A percentile compares a stretch with the other conserved stretches of the same genome.
Conservation (phyloP, 805 yeast species). For the Priceomyces melissophilus region DNA sequence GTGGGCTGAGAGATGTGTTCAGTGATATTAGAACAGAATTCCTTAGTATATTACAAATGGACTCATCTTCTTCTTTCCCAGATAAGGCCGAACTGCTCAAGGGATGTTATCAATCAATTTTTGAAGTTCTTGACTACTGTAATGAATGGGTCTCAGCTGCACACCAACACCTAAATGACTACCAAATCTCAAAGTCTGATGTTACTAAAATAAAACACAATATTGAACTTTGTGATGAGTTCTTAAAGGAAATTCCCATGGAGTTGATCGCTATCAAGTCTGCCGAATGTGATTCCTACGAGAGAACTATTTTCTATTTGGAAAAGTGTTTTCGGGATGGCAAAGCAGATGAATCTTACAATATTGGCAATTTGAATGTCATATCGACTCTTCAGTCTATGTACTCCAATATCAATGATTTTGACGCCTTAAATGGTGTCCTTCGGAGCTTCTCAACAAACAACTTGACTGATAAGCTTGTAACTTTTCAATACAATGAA, state of each 20-base stretch:
- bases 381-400: conserved; percentile 63
- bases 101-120: conserved; percentile 67
- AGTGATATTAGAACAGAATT: conserved; percentile 58
- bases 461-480: conserved; percentile 68
- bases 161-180: conserved; percentile 28
- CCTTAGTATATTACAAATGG: conserved; percentile 50
- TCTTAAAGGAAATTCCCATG: conserved; percentile 59
- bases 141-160: conserved; percentile 65
- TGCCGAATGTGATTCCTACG: conserved; percentile 79
- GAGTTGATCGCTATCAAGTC: conserved; percentile 74
- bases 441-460: conserved; percentile 68
- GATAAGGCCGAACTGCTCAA: conserved; percentile 56
- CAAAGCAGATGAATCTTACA: conserved; percentile 16
- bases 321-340: conserved; percentile 66
- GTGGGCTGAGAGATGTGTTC: conserved; percentile 35
- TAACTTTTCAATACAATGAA: conserved; percentile 78
- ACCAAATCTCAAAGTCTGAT: conserved; percentile 15
- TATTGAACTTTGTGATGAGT: conserved; percentile 34
- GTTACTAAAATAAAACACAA: conserved; percentile 23
- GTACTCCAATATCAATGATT: conserved; percentile 84
- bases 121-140: conserved; percentile 78
- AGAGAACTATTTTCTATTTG: conserved; percentile 79
- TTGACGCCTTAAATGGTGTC: conserved; percentile 86
- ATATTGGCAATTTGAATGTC: conserved; percentile 34
- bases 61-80: conserved; percentile 42